Evolutionary conservation across 495 filamentous ascomycete genomes (phyloP).

Genomic region (Penicillium ucsense): DNA sequence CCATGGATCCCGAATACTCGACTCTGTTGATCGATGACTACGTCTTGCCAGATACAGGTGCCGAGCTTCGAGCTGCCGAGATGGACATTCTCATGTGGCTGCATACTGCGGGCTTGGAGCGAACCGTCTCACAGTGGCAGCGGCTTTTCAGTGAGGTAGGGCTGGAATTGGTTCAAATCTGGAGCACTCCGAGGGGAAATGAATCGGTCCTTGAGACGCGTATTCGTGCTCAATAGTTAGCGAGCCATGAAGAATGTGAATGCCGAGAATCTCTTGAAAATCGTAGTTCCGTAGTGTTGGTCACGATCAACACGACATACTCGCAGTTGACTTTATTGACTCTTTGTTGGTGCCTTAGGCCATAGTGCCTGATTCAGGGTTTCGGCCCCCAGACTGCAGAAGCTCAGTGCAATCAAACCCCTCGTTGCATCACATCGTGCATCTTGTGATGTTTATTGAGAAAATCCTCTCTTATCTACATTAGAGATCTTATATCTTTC

Average conservation of each 20-base stretch:
- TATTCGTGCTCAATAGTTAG: neutral
- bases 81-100: slow-evolving; percentile 34
- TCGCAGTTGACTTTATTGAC: neutral
- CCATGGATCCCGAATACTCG: slow-evolving; percentile 34
- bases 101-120: slow-evolving; percentile 21
- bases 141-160: slow-evolving; percentile 23
- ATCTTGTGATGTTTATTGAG: neutral
- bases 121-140: slow-evolving; percentile 28
- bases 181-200: slow-evolving; percentile 2
- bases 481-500: neutral
- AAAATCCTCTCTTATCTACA: neutral
- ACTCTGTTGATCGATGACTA: slow-evolving; percentile 31
- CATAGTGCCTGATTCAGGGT: too few relatives aligned
- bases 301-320: neutral
- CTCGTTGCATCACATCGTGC: neutral
- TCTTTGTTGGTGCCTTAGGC: neutral
- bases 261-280: neutral
- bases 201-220: neutral
- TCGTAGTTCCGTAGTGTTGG: neutral
- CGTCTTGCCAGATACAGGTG: slow-evolving; percentile 28
- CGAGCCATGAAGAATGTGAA: too few relatives aligned
- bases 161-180: slow-evolving; percentile 24
- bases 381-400: neutral
- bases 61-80: slow-evolving; percentile 16
- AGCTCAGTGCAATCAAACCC: neutral